Evolutionary conservation across 1,139 yeast genomes (phyloP), one percentile per base, ranked within the genome.

Genomic region (Saccharomyces hybrid): DNA sequence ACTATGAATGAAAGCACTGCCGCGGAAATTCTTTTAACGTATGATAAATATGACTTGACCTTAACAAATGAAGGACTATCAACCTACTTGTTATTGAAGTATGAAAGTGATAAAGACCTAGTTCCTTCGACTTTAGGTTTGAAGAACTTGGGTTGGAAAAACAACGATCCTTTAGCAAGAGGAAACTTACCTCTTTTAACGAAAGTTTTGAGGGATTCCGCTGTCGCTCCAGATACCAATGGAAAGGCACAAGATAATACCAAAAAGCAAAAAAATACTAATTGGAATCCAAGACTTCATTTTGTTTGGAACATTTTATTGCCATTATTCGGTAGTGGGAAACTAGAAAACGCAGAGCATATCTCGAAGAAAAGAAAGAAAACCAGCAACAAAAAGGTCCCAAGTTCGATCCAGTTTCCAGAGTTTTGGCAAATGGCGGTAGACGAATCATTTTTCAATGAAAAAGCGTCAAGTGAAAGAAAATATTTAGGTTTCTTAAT

Each of bases 401-500:
- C 8, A 9, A 38, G 11, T 16, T 38, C 44, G 4, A 73, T 82
- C 23, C 61, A 76, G 1, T 71, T 90, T 46, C 75, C 78, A 30
- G 95, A 87, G 56, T 90, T 93, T 69, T 90, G 96, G 96, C 80
- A 82, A 61, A 77, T 78, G 3, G 84, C 83, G 7, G 80, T 91
- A 9, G 98, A 91, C 66, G 95, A 89, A 63, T 78, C 86, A 1
- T 80, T 88, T 57, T 91, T 93, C 64, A 75, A 89, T 4, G 82
- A 80, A 32, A 82, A 86, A 60, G 78, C 97, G 0, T 88, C 97
- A 0, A 82, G 84, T 48, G 98, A 91, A 69, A 78, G 97, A 58
- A 93, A 91, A 67, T 88, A 79, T 69, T 81, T 89, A 81, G 99
- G 98, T 0, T 82, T 91, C 63, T 87, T 87, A 62, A 78, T 91